Evolutionary conservation across 1,284 basidiomycete genomes (phyloP).

Genomic region (Athelia sp.): DNA sequence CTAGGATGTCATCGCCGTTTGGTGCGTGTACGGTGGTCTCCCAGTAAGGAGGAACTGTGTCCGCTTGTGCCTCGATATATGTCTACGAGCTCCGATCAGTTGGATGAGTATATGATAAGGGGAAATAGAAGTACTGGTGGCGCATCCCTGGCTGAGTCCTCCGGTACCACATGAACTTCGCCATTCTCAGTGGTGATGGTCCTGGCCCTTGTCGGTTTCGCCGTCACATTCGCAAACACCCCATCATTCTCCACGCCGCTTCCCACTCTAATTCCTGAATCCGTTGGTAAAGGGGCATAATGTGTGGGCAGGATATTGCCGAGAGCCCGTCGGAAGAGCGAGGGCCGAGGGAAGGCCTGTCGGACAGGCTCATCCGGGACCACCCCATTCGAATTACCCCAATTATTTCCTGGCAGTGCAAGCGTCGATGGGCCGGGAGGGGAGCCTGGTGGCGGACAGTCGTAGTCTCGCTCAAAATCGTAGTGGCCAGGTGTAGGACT

Average conservation of each 20-base stretch:
- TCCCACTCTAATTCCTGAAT: constrained; percentile 41
- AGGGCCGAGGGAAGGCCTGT: constrained; percentile 33
- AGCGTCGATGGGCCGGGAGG: constrained; percentile 60
- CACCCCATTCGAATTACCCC: constrained; percentile 78
- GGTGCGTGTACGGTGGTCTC: constrained; percentile 91
- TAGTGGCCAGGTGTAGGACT: constrained; percentile 42
- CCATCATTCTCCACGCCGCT: constrained; percentile 89
- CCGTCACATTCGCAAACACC: constrained; percentile 93
- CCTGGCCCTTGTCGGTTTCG: constrained; percentile 67
- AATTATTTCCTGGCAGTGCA: constrained; percentile 58
- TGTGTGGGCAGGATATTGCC: constrained; percentile 74
- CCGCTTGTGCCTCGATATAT: constrained; percentile 85
- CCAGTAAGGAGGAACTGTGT: constrained; percentile 95
- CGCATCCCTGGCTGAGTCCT: constrained; percentile 75
- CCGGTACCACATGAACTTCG: constrained; percentile 65
- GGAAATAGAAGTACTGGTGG: constrained; percentile 65
- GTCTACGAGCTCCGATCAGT: constrained; percentile 41
- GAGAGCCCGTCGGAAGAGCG: constrained; percentile 56
- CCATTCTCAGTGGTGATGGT: constrained; percentile 51
- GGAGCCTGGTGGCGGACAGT: constrained; percentile 74
- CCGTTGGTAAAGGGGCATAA: constrained; percentile 57
- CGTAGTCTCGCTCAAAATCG: constrained; percentile 80
- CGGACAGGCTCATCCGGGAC: constrained; percentile 52
- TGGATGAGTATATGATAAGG: constrained; percentile 1
- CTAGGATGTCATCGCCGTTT: constrained; percentile 57